Conservation (phyloP, 2,329 filamentous ascomycete species). For the Colletotrichum phormii region DNA sequence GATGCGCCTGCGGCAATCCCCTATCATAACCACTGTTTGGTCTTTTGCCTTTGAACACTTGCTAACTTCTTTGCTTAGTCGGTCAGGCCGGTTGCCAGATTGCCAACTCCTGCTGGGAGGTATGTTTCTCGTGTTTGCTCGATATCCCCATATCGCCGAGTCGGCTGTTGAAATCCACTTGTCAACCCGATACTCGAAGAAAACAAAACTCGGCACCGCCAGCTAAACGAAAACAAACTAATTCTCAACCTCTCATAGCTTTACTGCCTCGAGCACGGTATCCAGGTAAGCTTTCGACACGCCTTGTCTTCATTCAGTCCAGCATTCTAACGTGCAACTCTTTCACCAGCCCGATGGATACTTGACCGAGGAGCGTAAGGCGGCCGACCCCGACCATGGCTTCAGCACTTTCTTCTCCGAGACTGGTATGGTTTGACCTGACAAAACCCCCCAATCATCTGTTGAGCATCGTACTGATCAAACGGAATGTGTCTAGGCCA, state of each 20-base stretch:
- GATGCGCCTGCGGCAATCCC: constrained; percentile 35
- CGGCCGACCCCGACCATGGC: constrained; percentile 90
- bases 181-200: background rate
- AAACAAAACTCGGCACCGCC: background rate
- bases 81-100: constrained; percentile 99
- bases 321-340: background rate
- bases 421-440: constrained; percentile 75
- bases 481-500: constrained; percentile 70
- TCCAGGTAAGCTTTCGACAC: constrained; percentile 77
- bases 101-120: constrained; percentile 99
- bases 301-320: constrained; percentile 7
- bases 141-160: background rate
- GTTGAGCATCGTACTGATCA: constrained; percentile 8
- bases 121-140: constrained; percentile 65
- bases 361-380: constrained; percentile 98
- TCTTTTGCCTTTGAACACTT: constrained; percentile 22
- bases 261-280: constrained; percentile 99
- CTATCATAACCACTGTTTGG: constrained; percentile 36
- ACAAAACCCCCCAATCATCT: background rate
- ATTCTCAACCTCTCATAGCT: constrained; percentile 69
- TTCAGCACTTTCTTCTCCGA: constrained; percentile 99
- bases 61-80: constrained; percentile 76
- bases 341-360: constrained; percentile 89
- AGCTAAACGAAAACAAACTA: background rate
- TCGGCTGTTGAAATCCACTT: constrained; percentile 1